Evolutionary conservation across 1,284 basidiomycete genomes (phyloP), one percentile per base, ranked within the genome.

Genomic region (Ustilago tritici): DNA sequence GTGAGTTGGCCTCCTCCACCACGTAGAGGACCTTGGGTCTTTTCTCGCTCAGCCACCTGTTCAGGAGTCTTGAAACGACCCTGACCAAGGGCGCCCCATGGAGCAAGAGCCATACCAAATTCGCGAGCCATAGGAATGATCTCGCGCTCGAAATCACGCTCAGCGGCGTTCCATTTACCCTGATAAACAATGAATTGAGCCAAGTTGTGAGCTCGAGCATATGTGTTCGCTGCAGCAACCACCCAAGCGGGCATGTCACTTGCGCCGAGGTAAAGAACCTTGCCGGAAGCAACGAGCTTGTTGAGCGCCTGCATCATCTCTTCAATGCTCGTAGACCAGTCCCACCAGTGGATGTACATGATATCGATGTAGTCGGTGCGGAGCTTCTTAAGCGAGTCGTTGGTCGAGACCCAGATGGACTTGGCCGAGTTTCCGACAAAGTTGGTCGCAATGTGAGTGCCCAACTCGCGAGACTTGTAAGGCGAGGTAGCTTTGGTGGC

Each of bases 181-280:
- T 91, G 90, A 80, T 90, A 91, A 63, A 91, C 86, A 50, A 88
- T 87, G 71, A 91, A 91, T 8, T 88, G 89, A 1, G 89, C 88
- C 82, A 89, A 87, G 8, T 87, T 88, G 56, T 88, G 85, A 34
- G 87, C 85, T 0, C 87, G 83, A 0, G 90, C 90, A 70, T 90
- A 91, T 58, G 87, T 87, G 82, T 91, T 90, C 32, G 89, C 89
- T 8, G 87, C 87, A 12, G 88, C 75, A 34, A 91, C 89, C 43
- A 90, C 80, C 89, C 89, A 91, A 0, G 90, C 90, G 0, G 90
- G 90, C 8, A 88, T 88, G 64, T 90, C 89, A 53, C 81, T 84
- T 41, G 68, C 78, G 82, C 88, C 66, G 2, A 89, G 83, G 74
- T 90, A 90, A 0, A 89, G 82, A 14, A 90, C 88, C 63, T 89